phyloP scores from a whole-genome alignment of 129 eudicot species.

The Saussurea involucrata region DNA sequence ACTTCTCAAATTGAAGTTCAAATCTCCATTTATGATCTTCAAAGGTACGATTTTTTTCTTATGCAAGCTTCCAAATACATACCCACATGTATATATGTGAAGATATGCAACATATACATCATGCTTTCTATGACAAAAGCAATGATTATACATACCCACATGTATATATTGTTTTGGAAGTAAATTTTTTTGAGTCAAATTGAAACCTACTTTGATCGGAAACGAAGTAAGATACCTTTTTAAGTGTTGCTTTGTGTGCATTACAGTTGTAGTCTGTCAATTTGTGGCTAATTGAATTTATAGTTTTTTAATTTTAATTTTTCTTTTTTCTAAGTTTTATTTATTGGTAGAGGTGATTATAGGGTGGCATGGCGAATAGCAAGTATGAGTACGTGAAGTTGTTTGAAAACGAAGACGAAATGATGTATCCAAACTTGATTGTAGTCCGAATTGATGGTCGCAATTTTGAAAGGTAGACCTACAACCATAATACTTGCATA shows the following conservation, averaged over 20 bases:
- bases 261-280: background rate
- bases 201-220: background rate
- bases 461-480: slow-evolving; percentile 51
- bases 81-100: no score
- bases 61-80: background rate
- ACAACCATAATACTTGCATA: background rate
- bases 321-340: background rate
- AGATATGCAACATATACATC: no score
- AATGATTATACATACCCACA: no score
- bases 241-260: background rate
- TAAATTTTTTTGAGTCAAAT: no score
- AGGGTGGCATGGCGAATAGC: slow-evolving; percentile 77
- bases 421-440: slow-evolving; percentile 59
- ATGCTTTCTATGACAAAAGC: no score
- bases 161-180: no score
- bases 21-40: slow-evolving; percentile 46
- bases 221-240: background rate
- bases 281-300: background rate
- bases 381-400: slow-evolving; percentile 86
- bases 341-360: background rate
- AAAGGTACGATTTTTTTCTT: slow-evolving; percentile 16
- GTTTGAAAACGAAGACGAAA: slow-evolving; percentile 61
- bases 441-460: slow-evolving; percentile 55
- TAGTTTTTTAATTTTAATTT: background rate
- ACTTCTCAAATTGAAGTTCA: slow-evolving; percentile 41